phyloP scores from a whole-genome alignment of 257 asterid species.

The Plantago ovata region DNA sequence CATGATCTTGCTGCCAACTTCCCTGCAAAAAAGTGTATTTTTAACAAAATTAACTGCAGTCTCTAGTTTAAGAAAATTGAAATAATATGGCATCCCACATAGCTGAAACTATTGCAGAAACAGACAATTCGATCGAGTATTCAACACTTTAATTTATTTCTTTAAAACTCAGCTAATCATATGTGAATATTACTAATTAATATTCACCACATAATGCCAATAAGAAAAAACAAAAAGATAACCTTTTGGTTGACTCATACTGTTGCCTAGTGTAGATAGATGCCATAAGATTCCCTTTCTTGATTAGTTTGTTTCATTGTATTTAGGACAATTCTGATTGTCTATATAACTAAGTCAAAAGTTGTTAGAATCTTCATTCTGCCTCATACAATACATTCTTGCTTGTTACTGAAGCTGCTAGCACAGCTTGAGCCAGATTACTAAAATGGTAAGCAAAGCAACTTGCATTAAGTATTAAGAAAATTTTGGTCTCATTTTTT shows the following conservation, averaged over 20 bases:
- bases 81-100: background rate
- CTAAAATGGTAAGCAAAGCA: slow-evolving; percentile 21
- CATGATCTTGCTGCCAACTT: too few relatives aligned
- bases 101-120: background rate
- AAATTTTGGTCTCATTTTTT: background rate
- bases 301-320: slow-evolving; percentile 5
- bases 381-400: background rate
- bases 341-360: slow-evolving; percentile 17
- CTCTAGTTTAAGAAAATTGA: background rate
- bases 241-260: background rate
- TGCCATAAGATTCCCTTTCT: slow-evolving; percentile 18
- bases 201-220: background rate
- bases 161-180: too few relatives aligned
- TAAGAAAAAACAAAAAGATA: background rate
- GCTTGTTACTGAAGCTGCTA: background rate
- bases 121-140: background rate
- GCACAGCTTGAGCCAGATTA: background rate
- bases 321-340: slow-evolving; percentile 5
- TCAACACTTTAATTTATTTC: background rate
- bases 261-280: background rate
- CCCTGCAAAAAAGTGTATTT: too few relatives aligned
- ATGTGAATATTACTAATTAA: too few relatives aligned
- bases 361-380: slow-evolving; percentile 15
- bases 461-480: background rate
- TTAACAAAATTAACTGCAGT: too few relatives aligned